Evolutionary conservation across 2,329 filamentous ascomycete species (phyloP).

Genomic region (Colletotrichum scovillei): DNA sequence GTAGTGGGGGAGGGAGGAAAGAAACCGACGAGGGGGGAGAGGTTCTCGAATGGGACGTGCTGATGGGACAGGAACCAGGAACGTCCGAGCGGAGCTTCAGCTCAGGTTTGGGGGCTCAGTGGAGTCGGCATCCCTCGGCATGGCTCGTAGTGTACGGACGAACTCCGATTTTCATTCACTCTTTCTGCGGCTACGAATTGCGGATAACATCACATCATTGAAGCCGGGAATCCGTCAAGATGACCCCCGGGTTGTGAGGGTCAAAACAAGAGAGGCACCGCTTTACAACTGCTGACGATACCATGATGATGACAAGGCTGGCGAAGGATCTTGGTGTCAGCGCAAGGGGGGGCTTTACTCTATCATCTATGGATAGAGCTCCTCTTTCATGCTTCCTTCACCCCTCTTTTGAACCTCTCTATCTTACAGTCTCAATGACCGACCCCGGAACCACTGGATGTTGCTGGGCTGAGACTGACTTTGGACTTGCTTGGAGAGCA

Average conservation of each 20-base stretch:
- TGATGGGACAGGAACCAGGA: neutral
- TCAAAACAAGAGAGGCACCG: neutral
- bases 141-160: neutral
- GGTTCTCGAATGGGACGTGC: slow-evolving; percentile 2
- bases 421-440: neutral
- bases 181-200: neutral
- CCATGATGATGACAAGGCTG: slow-evolving; percentile 27
- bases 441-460: slow-evolving; percentile 20
- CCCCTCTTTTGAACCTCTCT: neutral
- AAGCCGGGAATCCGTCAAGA: neutral
- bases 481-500: neutral
- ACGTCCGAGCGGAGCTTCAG: neutral
- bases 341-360: neutral
- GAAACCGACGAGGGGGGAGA: neutral
- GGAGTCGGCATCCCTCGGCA: neutral
- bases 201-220: slow-evolving; percentile 15
- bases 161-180: neutral
- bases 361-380: neutral
- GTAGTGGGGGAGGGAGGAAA: neutral
- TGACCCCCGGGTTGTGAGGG: neutral
- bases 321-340: slow-evolving; percentile 1
- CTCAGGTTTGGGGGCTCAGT: neutral
- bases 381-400: neutral
- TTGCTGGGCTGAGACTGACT: slow-evolving; percentile 18
- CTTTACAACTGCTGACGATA: slow-evolving; percentile 16